phyloP scores from a whole-genome alignment of 106 monocot species.

The Dioscorea dumetorum region DNA sequence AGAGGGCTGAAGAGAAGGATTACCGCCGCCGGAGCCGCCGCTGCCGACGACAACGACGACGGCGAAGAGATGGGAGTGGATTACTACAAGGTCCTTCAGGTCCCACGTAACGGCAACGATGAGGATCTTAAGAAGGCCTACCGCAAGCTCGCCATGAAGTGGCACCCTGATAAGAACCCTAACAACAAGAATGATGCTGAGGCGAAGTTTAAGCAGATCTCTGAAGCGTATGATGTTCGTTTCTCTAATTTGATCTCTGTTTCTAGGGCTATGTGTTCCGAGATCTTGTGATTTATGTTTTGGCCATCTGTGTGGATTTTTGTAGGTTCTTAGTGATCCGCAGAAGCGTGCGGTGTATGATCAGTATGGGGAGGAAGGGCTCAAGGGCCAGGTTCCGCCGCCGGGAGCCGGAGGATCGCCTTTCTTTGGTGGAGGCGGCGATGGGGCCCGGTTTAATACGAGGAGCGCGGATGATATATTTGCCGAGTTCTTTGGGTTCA shows the following conservation, averaged over 20 bases:
- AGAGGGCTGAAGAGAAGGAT: neutral
- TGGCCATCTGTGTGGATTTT: neutral
- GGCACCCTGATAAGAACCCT: slow-evolving; percentile 96
- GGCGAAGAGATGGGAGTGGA: slow-evolving; percentile 57
- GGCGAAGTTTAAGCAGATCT: slow-evolving; percentile 92
- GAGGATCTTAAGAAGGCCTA: slow-evolving; percentile 91
- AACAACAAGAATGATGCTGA: slow-evolving; percentile 91
- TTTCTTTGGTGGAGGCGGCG: slow-evolving; percentile 13
- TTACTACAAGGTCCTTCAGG: slow-evolving; percentile 73
- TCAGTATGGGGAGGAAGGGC: slow-evolving; percentile 70
- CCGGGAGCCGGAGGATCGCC: slow-evolving; percentile 22
- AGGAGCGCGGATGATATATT: slow-evolving; percentile 75
- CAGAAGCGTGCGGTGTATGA: slow-evolving; percentile 76
- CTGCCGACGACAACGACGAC: neutral
- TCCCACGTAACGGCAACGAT: slow-evolving; percentile 53
- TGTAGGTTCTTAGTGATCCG: slow-evolving; percentile 74
- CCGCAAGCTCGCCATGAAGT: slow-evolving; percentile 92
- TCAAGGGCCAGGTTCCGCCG: slow-evolving; percentile 53
- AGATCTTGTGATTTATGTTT: neutral
- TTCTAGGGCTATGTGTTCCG: neutral
- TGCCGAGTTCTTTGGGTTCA: slow-evolving; percentile 69
- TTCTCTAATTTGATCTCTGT: neutral
- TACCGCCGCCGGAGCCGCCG: neutral
- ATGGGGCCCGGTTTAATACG: slow-evolving; percentile 42
- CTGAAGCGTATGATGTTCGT: slow-evolving; percentile 78